phyloP scores from a whole-genome alignment of 176 grass and related monocot species.

The Thinopyrum elongatum region DNA sequence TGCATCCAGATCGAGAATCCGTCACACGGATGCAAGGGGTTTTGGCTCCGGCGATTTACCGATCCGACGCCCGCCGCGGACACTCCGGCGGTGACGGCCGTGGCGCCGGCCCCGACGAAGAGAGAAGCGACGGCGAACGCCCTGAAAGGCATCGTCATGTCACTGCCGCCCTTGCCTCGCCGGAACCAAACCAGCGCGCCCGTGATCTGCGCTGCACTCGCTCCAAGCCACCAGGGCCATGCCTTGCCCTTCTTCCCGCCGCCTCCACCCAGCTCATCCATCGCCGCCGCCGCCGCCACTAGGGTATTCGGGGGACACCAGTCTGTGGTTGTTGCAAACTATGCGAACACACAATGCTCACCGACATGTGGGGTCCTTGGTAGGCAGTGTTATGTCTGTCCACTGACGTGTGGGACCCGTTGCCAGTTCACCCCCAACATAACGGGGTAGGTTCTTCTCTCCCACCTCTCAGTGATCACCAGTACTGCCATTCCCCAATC shows the following conservation, averaged over 20 bases:
- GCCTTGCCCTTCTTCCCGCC: background rate
- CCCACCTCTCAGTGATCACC: background rate
- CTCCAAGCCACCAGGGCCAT: constrained; percentile 65
- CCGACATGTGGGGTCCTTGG: constrained; percentile 9
- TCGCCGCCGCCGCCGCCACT: constrained; percentile 26
- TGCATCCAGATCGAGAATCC: background rate
- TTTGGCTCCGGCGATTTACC: constrained; percentile 11
- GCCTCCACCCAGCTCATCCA: constrained; percentile 17
- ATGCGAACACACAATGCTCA: background rate
- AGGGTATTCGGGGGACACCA: constrained; percentile 6
- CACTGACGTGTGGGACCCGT: constrained; percentile 21
- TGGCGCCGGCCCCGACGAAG: constrained; percentile 58
- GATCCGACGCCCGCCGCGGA: constrained; percentile 54
- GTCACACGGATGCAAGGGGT: background rate
- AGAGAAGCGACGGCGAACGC: constrained; percentile 69
- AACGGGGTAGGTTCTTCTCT: background rate
- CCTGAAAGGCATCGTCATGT: constrained; percentile 71
- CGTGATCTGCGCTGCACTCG: constrained; percentile 47
- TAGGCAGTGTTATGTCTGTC: background rate
- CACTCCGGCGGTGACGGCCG: constrained; percentile 37
- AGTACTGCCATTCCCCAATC: background rate
- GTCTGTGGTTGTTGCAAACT: background rate
- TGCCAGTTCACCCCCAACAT: background rate
- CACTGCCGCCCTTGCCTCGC: constrained; percentile 42
- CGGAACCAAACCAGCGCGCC: constrained; percentile 56